Conservation (phyloP, 2,329 filamentous ascomycete genomes). For the Neocatenulostroma microsporum region DNA sequence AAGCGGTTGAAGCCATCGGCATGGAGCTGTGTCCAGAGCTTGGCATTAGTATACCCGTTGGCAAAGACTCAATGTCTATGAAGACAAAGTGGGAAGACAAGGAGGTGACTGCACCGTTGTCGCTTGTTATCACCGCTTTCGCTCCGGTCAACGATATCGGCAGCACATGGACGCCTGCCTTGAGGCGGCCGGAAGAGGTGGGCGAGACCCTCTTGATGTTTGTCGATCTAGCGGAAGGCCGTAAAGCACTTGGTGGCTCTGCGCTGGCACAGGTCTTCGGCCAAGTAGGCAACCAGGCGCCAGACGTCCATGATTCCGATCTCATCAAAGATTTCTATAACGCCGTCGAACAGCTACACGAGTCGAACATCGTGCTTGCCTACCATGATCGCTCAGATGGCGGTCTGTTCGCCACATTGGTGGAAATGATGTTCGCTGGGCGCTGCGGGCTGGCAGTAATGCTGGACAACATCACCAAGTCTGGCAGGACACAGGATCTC, state of each 20-base stretch:
- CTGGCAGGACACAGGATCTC: constrained; percentile 50
- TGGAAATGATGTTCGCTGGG: constrained; percentile 97
- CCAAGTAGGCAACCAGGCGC: constrained; percentile 73
- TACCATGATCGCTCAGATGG: constrained; percentile 95
- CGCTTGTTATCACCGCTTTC: constrained; percentile 85
- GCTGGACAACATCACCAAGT: constrained; percentile 64
- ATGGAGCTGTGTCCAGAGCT: constrained; percentile 85
- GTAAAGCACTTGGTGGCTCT: constrained; percentile 78
- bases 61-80: constrained; percentile 98
- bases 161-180: constrained; percentile 88
- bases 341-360: constrained; percentile 62
- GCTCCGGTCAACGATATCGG: constrained; percentile 72
- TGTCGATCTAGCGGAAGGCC: constrained; percentile 77
- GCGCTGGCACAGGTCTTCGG: constrained; percentile 84
- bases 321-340: constrained; percentile 87
- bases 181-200: constrained; percentile 74
- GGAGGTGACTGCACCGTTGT: constrained; percentile 87
- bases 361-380: constrained; percentile 68
- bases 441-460: constrained; percentile 80
- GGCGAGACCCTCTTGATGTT: constrained; percentile 84
- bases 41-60: constrained; percentile 90
- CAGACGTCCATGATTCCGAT: constrained; percentile 76
- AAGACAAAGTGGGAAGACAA: constrained; percentile 88
- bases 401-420: constrained; percentile 80
- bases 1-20: constrained; percentile 86